Conservation (phyloP, 257 asterid species). For the Solanum microdontum region DNA sequence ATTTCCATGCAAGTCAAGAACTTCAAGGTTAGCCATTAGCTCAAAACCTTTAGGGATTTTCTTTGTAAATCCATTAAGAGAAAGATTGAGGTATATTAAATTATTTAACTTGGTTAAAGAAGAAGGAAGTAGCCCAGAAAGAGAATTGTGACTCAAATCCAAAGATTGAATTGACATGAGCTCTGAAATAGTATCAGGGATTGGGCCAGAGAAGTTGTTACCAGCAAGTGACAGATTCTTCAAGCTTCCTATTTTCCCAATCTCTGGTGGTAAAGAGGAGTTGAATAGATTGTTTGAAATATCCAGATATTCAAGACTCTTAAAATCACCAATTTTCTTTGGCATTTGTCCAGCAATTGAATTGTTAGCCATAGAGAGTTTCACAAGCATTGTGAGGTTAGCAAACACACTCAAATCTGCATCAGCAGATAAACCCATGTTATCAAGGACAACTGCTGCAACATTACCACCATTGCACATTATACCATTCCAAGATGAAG, state of each 20-base stretch:
- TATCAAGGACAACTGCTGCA: slow-evolving; percentile 83
- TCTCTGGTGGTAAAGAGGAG: slow-evolving; percentile 59
- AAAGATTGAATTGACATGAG: slow-evolving; percentile 55
- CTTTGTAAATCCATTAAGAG: slow-evolving; percentile 53
- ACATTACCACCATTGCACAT: slow-evolving; percentile 95
- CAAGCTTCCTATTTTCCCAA: slow-evolving; percentile 45
- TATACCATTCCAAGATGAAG: slow-evolving; percentile 96
- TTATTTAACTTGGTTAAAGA: slow-evolving; percentile 45
- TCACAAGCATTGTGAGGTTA: slow-evolving; percentile 80
- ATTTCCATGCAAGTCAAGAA: slow-evolving; percentile 82
- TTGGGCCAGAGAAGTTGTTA: slow-evolving; percentile 70
- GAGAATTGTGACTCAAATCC: slow-evolving; percentile 72
- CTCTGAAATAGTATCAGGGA: slow-evolving; percentile 58
- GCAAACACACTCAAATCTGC: slow-evolving; percentile 68
- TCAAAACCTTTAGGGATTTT: slow-evolving; percentile 74
- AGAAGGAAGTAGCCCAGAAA: slow-evolving; percentile 63
- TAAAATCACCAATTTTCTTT: slow-evolving; percentile 42
- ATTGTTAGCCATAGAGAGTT: slow-evolving; percentile 77
- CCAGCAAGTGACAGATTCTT: slow-evolving; percentile 76
- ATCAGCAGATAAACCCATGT: slow-evolving; percentile 54
- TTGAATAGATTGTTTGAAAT: slow-evolving; percentile 60
- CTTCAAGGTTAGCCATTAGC: slow-evolving; percentile 62
- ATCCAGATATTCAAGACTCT: slow-evolving; percentile 68
- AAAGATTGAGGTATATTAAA: slow-evolving; percentile 65
- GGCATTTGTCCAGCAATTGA: slow-evolving; percentile 63